Evolutionary conservation across 2,329 filamentous ascomycete genomes (phyloP).

Genomic region (Emergomyces orientalis): DNA sequence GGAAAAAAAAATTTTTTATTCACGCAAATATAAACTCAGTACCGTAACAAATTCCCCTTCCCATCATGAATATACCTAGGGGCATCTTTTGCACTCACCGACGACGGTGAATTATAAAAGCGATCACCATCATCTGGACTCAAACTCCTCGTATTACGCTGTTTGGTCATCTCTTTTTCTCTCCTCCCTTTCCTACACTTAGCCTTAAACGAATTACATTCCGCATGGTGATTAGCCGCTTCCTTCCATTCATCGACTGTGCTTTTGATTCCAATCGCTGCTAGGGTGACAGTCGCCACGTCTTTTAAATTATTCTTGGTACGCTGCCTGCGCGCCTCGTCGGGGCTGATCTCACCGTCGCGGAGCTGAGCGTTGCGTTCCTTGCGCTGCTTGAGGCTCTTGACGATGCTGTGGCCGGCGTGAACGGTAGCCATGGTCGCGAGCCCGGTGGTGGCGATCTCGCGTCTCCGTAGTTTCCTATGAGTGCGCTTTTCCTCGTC

Average conservation of each 20-base stretch:
- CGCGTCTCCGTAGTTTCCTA: conserved; percentile 58
- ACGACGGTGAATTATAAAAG: neutral
- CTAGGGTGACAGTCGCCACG: conserved; percentile 56
- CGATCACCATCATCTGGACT: neutral
- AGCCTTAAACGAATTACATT: conserved; percentile 46
- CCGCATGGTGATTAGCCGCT: conserved; percentile 52
- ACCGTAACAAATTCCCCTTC: neutral
- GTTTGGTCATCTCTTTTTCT: neutral
- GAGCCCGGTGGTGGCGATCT: conserved; percentile 56
- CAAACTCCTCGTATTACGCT: neutral
- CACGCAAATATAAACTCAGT: neutral
- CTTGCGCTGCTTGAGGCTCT: conserved; percentile 54
- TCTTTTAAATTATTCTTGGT: conserved; percentile 56
- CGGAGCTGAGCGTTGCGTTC: conserved; percentile 50
- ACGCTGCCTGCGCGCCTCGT: conserved; percentile 54
- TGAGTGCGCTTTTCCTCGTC: conserved; percentile 51
- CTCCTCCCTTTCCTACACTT: conserved; percentile 25
- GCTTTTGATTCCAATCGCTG: conserved; percentile 58
- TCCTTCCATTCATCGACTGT: conserved; percentile 60
- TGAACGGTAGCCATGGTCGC: conserved; percentile 61
- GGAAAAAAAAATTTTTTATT: too few species aligned
- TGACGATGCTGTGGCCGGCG: conserved; percentile 56
- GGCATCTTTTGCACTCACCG: neutral
- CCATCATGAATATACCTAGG: neutral
- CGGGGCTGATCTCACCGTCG: conserved; percentile 53